Percentiles rank a stretch among this genome's conserved stretches.
Evolutionary conservation across 2,329 filamentous ascomycete species (phyloP).

Genomic region (Fusarium camptoceras): DNA sequence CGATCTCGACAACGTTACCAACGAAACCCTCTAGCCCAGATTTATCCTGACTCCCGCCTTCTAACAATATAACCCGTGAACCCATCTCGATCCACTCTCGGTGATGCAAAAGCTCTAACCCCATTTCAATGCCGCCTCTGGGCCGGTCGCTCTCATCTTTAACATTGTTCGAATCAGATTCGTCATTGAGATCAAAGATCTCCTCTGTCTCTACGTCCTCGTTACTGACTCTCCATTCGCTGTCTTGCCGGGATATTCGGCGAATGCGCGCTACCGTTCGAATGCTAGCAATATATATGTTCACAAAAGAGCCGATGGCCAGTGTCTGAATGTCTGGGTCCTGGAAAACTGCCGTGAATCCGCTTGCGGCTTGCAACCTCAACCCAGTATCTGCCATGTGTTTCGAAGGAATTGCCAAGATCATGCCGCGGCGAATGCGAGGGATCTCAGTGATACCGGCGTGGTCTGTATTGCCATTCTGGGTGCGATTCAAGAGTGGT

Average conservation of each 20-base stretch:
- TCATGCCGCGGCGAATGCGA: constrained; percentile 82
- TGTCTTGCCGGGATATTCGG: constrained; percentile 57
- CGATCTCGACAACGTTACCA: constrained; percentile 72
- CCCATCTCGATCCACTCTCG: constrained; percentile 81
- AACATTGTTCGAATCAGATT: constrained; percentile 53
- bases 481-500: constrained; percentile 32
- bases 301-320: constrained; percentile 75
- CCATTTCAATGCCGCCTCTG: constrained; percentile 63
- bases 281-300: constrained; percentile 89
- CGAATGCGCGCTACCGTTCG: constrained; percentile 82
- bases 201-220: constrained; percentile 59
- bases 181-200: constrained; percentile 68
- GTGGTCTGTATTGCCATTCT: constrained; percentile 9
- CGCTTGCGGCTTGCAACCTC: constrained; percentile 73
- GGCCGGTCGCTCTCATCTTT: constrained; percentile 36
- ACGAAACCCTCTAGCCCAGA: constrained; percentile 79
- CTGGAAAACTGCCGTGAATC: constrained; percentile 77
- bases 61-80: constrained; percentile 76
- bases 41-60: constrained; percentile 75
- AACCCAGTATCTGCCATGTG: constrained; percentile 68
- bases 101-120: constrained; percentile 74
- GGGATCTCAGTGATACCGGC: constrained; percentile 45
- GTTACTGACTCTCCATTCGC: constrained; percentile 42
- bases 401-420: constrained; percentile 73
- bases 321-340: constrained; percentile 72